phyloP scores from a whole-genome alignment of 2,329 filamentous ascomycete species.

The Colletotrichum sp. region DNA sequence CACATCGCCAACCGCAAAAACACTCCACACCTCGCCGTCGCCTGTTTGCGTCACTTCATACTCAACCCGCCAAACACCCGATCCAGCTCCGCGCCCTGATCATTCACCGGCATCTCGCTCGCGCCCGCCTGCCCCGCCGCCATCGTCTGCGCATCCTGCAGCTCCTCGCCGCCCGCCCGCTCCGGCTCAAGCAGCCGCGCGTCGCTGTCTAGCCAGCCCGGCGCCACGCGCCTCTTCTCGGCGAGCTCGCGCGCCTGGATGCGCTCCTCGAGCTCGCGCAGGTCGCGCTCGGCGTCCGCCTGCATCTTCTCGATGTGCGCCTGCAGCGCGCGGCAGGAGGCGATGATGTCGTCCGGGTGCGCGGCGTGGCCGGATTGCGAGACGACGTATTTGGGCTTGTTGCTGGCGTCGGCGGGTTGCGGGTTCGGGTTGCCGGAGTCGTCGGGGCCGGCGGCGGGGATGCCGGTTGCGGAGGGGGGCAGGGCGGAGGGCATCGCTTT shows the following conservation, averaged over 20 bases:
- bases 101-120: conserved; percentile 44
- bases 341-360: conserved; percentile 84
- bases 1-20: too few relatives aligned
- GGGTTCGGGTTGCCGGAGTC: background rate
- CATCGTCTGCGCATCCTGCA: conserved; percentile 17
- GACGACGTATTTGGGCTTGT: conserved; percentile 74
- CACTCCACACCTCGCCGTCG: background rate
- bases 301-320: conserved; percentile 75
- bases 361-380: conserved; percentile 82
- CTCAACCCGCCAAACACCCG: conserved; percentile 59
- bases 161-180: conserved; percentile 36
- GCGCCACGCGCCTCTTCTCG: conserved; percentile 80
- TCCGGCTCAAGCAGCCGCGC: conserved; percentile 73
- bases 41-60: conserved; percentile 23
- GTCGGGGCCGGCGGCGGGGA: conserved; percentile 39
- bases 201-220: conserved; percentile 82
- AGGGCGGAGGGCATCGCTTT: conserved; percentile 87
- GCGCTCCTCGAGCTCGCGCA: conserved; percentile 73
- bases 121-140: conserved; percentile 36
- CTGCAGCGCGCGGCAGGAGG: conserved; percentile 79
- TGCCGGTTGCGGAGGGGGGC: conserved; percentile 71
- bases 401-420: background rate
- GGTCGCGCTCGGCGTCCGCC: conserved; percentile 68
- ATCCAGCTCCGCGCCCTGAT: conserved; percentile 62
- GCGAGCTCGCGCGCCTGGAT: conserved; percentile 71